Evolutionary conservation across 805 yeast species (phyloP).

Genomic region (Candida nonsorbophila): DNA sequence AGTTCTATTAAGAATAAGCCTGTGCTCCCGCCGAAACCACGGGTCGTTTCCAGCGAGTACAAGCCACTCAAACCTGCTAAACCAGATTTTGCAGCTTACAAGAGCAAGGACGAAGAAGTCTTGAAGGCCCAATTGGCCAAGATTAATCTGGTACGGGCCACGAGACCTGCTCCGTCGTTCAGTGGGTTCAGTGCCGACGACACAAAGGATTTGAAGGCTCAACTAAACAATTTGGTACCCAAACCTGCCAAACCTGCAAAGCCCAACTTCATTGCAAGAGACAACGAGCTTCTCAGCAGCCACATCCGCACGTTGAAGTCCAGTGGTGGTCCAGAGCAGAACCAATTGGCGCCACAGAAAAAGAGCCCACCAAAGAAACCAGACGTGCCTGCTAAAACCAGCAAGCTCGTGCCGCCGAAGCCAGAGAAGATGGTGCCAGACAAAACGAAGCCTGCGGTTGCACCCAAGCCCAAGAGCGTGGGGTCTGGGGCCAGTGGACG

Average conservation of each 20-base stretch:
- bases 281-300: constrained; percentile 2
- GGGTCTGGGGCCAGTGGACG: not conserved
- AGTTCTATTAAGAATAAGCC: constrained; percentile 6
- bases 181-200: constrained; percentile 1
- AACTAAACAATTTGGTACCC: not conserved
- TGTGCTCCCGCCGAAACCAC: not conserved
- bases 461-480: no score
- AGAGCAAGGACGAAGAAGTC: constrained; percentile 15
- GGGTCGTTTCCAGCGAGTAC: constrained; percentile 1
- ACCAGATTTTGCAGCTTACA: constrained; percentile 13
- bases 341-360: constrained; percentile 1
- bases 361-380: not conserved
- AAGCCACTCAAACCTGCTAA: constrained; percentile 2
- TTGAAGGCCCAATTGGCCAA: constrained; percentile 19
- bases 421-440: constrained; percentile 2
- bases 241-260: constrained; percentile 1
- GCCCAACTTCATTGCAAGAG: constrained; percentile 1
- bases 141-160: constrained; percentile 14
- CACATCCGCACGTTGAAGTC: constrained; percentile 2
- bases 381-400: not conserved
- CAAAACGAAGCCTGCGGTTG: no score
- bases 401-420: constrained; percentile 1
- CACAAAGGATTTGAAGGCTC: constrained; percentile 2
- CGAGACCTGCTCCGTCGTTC: constrained; percentile 2
- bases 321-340: constrained; percentile 1